Evolutionary conservation across 495 filamentous ascomycete species (phyloP).

Genomic region (Durotheca rogersii): DNA sequence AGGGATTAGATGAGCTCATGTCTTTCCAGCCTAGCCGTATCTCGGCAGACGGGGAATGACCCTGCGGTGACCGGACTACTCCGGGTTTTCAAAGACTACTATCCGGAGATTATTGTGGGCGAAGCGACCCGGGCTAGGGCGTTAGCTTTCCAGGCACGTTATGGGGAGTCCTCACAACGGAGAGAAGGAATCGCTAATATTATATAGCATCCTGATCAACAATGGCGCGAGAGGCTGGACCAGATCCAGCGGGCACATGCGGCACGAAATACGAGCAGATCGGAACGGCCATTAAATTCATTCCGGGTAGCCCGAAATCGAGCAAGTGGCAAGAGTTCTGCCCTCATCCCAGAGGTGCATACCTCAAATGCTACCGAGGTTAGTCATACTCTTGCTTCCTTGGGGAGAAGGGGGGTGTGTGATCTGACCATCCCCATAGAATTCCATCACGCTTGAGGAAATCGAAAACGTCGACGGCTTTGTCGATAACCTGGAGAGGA

Average conservation of each 20-base stretch:
- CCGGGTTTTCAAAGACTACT: constrained; percentile 83
- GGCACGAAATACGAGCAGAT: constrained; percentile 42
- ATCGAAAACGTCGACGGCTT: constrained; percentile 71
- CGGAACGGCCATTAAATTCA: constrained; percentile 41
- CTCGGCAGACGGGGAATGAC: constrained; percentile 66
- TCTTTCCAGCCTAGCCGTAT: constrained; percentile 55
- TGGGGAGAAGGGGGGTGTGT: background rate
- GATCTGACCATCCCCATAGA: constrained; percentile 40
- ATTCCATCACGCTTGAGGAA: constrained; percentile 73
- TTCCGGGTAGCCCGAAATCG: constrained; percentile 56
- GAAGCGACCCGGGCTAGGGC: constrained; percentile 56
- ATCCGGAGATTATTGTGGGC: constrained; percentile 83
- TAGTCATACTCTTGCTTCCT: constrained; percentile 6
- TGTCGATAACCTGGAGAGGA: constrained; percentile 71
- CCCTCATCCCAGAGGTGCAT: constrained; percentile 66
- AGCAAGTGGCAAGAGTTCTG: constrained; percentile 40
- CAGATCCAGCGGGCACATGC: constrained; percentile 63
- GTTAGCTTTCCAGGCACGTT: constrained; percentile 56
- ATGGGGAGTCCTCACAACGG: background rate
- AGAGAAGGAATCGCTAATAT: constrained; percentile 3
- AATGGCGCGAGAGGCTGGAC: constrained; percentile 71
- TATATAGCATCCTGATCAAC: constrained; percentile 66
- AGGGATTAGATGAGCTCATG: constrained; percentile 25
- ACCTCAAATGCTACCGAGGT: constrained; percentile 72
- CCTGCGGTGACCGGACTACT: constrained; percentile 76